Base-by-base conservation (phyloP, 208 protist species). In the Leishmania major region DNA sequence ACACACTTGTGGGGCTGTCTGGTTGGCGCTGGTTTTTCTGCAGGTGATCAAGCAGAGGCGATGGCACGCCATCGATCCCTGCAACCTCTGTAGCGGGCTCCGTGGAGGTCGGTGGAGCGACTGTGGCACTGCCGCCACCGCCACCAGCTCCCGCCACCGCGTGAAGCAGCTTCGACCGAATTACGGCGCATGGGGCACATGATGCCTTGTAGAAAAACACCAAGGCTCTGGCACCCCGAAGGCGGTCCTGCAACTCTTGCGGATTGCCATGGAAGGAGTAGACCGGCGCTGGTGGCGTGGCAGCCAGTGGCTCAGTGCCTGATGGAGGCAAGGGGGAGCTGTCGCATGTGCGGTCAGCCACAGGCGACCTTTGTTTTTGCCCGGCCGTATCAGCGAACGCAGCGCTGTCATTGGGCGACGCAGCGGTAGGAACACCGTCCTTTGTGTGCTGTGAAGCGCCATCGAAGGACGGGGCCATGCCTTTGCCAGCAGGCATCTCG, bases 131-230 rank as follows among this genome's bases (percentile, higher is more conserved):
- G 15, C 75, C 43, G n/a, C 22, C 57, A 13, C 31, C 37, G 64
- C 25, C 77, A 28, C 66, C 62, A 57, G 77, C 77, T 35, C 77
- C 83, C 35, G 80, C 75, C 75, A 92, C 79, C 22, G 78, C 80
- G 71, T 79, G 73, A 25, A 86, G 88, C 59, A 98, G 73, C 69
- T 84, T 82, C 4, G 84, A 81, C 1, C 91, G 84, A 43, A 97
- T 89, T 35, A 73, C 79, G 40, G 84, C 75, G 83, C 94, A 97
- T 4, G 92, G 93, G 25, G 75, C 89, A 67, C 95, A 96, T 59
- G 87, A 87, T 17, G 85, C 59, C 35, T 93, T 94, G 85, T 95
- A 95, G 78, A 98, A 97, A 67, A 96, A 96, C 43, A 97, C 91
- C 10, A 98, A 59, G 3, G 87, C 87, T 7, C 82, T 77, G 25